Evolutionary conservation across 2,329 filamentous ascomycete species (phyloP), one percentile per base, ranked within the genome.

Genomic region (Fusarium graminum): DNA sequence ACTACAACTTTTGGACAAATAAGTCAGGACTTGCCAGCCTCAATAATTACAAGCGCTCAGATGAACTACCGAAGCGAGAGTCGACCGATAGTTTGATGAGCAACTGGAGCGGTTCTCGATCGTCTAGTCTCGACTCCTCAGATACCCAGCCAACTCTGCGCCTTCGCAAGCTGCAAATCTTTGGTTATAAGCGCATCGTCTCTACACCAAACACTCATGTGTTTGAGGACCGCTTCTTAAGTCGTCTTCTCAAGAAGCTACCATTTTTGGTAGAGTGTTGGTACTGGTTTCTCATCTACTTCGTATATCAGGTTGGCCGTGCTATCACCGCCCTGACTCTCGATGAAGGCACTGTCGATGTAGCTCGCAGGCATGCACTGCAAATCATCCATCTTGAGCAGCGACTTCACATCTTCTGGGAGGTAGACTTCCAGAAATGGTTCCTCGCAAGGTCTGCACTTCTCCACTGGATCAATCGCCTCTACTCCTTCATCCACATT

Each of bases 271-370:
- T 88, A 2, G 91, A 93, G 76, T 89, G 86, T 39, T 92, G 90
- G 89, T 92, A 92, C 71, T 92, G 90, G 90, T 86, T 88, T 4
- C 78, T 92, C 64, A 88, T 92, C 49, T 92, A 92, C 79, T 92
- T 90, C 89, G 88, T 91, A 29, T 93, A 93, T 75, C 90, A 93
- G 76, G 78, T 93, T 13, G 90, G 89, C 25, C 88, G 90, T 54
- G 90, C 90, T 22, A 88, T 92, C 73, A 90, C 87, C 14, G 90
- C 90, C 4, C 77, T 92, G 4, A 90, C 88, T 1, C 84, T 92
- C 43, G 83, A 89, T 60, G 85, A 90, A 73, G 85, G 83, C 26
- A 92, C 90, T 2, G 88, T 92, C 63, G 80, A 91, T 67, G 84
- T 90, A 17, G 90, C 90, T 4, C 86, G 90, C 47, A 81, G 83